Base-by-base conservation (phyloP, 2,329 filamentous ascomycete genomes). In the Neofusicoccum cordaticola region DNA sequence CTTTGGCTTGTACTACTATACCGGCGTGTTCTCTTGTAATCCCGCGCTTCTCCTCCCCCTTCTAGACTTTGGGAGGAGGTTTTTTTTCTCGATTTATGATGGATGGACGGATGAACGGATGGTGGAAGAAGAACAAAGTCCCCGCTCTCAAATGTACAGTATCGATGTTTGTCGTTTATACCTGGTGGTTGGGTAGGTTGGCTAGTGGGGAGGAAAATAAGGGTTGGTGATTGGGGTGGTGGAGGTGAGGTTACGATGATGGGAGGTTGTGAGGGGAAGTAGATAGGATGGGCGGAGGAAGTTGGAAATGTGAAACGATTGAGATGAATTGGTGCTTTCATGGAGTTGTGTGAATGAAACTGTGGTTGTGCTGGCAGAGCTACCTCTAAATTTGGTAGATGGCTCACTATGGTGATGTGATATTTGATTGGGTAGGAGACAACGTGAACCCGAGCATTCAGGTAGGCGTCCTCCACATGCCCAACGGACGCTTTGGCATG, bases 81-180 rank as follows among this genome's bases (percentile, higher is more conserved):
- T 34, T 56, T 39, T 53, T 56, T 34, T 42, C 22, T 53, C 42
- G 17, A 3, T 47, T 48, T n/a, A 60, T 60, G 42, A 47, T 60
- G 42, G 42, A 48, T 31, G 35, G 53, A 34, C 17, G 17, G 51
- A 13, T 19, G 35, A 39, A 34, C 17, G 17, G 51, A 13, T 19
- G 19, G 37, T 31, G 22, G 27, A 47, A 60, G n/a, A 35, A 17
- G 27, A 13, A 60, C 27, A 47, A 47, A 47, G 27, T 60, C 56
- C 56, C 56, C 56, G 56, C 56, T 60, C 56, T 60, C 31, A 37
- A 58, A 58, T 60, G 56, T 60, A 60, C 42, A 60, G 56, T 60
- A 60, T 45, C 42, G 17, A 45, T 19, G 0, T 57, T 47, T 22
- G 17, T 60, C 15, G 42, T 47, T 60, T 47, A 60, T 60, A 47